Evolutionary conservation across 2,329 filamentous ascomycete species (phyloP), one percentile per base, ranked within the genome.

Genomic region (Chaetomiaceae sp.): DNA sequence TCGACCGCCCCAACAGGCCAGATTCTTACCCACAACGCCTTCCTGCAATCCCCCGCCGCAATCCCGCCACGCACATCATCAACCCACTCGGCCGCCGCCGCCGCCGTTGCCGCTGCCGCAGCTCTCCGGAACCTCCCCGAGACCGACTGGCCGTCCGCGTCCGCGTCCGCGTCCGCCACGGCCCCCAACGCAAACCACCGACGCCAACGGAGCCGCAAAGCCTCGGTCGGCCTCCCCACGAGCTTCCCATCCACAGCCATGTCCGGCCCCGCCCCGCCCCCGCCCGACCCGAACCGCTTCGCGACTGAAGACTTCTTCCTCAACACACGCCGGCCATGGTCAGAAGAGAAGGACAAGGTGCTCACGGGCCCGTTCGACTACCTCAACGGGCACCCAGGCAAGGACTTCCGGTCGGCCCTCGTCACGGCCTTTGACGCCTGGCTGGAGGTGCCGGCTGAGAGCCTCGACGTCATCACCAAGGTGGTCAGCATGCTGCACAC

Each of bases 401-500:
- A 95, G 70, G 87, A 93, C 68, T 87, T 95, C 64, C 83, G 90
- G 58, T 79, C 84, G 40, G 85, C 88, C 70, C 76, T 92, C 61
- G 89, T 95, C 62, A 79, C 77, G 38, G 85, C 88, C 38, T 95
- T 95, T 74, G 89, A 95, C 65, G 77, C 77, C 45, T 91, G 86
- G 84, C 73, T 95, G 14, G 76, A 86, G 50, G 87, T 95, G 17
- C 88, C 89, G 0, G 66, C 76, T 8, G 77, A 82, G 53, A 82
- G 81, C 58, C 75, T 95, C 50, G 78, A 80, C 37, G 75, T 90
- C 54, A 92, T 95, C 62, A 91, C 85, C 23, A 82, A 81, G 54
- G 87, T 90, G 4, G 81, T 95, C 10, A 86, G 85, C 60, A 92
- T 92, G 87, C 77, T 95, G 41, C 89, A 95, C 69, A 92, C 89